Evolutionary conservation across 2,329 filamentous ascomycete species (phyloP).

Genomic region (Lecanosticta acicola): DNA sequence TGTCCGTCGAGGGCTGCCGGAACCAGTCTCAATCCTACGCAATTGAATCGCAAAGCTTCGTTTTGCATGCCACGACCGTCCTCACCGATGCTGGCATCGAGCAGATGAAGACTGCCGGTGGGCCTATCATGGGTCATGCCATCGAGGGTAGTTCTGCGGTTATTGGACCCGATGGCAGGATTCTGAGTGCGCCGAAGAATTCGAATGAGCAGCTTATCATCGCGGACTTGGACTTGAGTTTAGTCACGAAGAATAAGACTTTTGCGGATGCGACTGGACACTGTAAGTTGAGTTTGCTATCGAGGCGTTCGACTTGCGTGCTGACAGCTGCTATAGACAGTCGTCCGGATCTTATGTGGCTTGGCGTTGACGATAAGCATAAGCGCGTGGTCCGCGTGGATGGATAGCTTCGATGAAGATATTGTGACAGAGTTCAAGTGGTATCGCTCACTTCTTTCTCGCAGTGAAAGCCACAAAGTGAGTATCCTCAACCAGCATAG

Average conservation of each 20-base stretch:
- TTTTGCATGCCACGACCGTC: constrained; percentile 49
- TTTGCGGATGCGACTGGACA: constrained; percentile 47
- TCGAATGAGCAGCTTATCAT: constrained; percentile 45
- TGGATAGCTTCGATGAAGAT: too few relatives aligned
- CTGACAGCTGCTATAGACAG: constrained; percentile 30
- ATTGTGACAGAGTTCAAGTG: too few relatives aligned
- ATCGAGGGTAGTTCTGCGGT: constrained; percentile 48
- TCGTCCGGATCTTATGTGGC: constrained; percentile 49
- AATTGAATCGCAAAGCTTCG: constrained; percentile 52
- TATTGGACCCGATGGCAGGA: constrained; percentile 49
- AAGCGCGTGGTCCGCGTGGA: constrained; percentile 15
- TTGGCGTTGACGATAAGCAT: constrained; percentile 37
- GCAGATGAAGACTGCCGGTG: constrained; percentile 38
- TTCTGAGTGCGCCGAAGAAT: constrained; percentile 37
- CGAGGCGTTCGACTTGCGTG: background rate
- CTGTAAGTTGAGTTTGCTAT: constrained; percentile 25
- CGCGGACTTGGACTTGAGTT: constrained; percentile 47
- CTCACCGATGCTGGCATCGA: constrained; percentile 43
- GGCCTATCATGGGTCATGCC: constrained; percentile 37
- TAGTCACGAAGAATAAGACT: constrained; percentile 36
- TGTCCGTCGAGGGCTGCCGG: constrained; percentile 38
- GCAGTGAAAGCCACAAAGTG: constrained; percentile 13
- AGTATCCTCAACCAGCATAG: constrained; percentile 9
- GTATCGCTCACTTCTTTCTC: constrained; percentile 4
- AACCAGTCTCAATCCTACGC: constrained; percentile 51